Evolutionary conservation across 805 yeast genomes (phyloP).

Genomic region (Ogataea pini): DNA sequence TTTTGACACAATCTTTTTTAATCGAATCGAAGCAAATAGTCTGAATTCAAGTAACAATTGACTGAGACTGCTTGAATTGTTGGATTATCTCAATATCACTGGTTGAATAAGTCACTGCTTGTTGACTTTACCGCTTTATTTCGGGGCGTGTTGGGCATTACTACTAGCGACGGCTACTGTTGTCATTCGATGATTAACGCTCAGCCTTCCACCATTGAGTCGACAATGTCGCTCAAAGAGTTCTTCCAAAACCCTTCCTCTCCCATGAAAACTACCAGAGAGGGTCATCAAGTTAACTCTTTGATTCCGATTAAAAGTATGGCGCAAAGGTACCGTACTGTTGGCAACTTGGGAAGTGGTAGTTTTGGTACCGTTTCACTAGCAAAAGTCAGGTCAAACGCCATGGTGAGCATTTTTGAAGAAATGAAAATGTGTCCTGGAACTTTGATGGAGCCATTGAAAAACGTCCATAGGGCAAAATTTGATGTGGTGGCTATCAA

Average conservation of each 20-base stretch:
- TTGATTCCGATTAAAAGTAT: conserved; percentile 44
- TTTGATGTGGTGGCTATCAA: conserved; percentile 70
- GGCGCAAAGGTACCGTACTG: conserved; percentile 45
- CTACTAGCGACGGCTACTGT: not conserved
- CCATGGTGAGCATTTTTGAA: conserved; percentile 13
- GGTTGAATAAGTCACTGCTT: too few relatives aligned
- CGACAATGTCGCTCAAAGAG: conserved; percentile 18
- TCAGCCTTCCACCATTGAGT: conserved; percentile 16
- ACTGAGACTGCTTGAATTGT: too few relatives aligned
- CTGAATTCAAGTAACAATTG: too few relatives aligned
- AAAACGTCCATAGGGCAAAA: conserved; percentile 19
- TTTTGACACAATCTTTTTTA: not conserved
- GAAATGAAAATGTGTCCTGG: conserved; percentile 32
- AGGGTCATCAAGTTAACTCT: conserved; percentile 4
- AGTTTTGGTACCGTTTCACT: conserved; percentile 72
- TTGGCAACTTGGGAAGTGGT: conserved; percentile 67
- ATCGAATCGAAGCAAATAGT: too few relatives aligned
- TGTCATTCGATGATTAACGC: conserved; percentile 17
- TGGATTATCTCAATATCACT: too few relatives aligned
- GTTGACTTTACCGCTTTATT: not conserved
- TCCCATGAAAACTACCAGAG: conserved; percentile 10
- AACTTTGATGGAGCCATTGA: conserved; percentile 53
- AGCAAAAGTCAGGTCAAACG: conserved; percentile 48
- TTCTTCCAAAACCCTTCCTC: conserved; percentile 13
- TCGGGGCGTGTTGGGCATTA: not conserved